Evolutionary conservation across 2,329 filamentous ascomycete genomes (phyloP), one percentile per base, ranked within the genome.

Genomic region (Alternaria triticina): DNA sequence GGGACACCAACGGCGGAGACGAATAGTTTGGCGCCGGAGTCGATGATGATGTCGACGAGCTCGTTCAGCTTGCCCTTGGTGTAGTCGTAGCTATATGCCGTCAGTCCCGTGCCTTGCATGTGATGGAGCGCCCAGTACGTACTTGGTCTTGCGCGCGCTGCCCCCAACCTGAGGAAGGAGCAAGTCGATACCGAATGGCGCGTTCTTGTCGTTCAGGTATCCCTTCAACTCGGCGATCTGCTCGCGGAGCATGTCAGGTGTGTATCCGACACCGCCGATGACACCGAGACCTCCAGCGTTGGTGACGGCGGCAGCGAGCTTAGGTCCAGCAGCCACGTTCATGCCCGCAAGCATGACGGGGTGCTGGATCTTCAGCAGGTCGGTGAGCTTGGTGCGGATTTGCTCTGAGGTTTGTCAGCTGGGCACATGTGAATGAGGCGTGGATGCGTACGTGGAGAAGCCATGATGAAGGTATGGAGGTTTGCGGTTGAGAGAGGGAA

Each of bases 321-420:
- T 96, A 59, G 96, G 96, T 54, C 96, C 96, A 64, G 96, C 96
- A 61, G 96, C 96, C 68, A 98, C 96, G 87, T 99, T 98, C 96
- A 99, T 99, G 81, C 96, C 96, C 74, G 96, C 96, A 67, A 99
- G 90, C 77, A 99, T 86, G 79, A 99, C 86, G 62, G 96, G 96
- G 84, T 99, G 96, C 82, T 97, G 93, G 88, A 99, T 98, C 86
- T 93, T 92, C 84, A 99, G 91, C 70, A 98, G 91, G 88, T 98
- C 95, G 74, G 96, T 99, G 76, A 94, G 86, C 71, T 92, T 90
- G 57, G 96, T 99, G 78, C 92, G 92, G 82, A 99, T 91, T 86
- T 92, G 87, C 85, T 96, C 92, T 95, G 81, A 22, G 51, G 50
- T 15, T 50, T 56, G 69, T 73, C 65, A 78, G 80, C 66, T 72